These are phyloP conservation scores for Heliosperma pusillum DNA, from an alignment of 148 eudicot genomes.

Conservation along the genomic window DNA sequence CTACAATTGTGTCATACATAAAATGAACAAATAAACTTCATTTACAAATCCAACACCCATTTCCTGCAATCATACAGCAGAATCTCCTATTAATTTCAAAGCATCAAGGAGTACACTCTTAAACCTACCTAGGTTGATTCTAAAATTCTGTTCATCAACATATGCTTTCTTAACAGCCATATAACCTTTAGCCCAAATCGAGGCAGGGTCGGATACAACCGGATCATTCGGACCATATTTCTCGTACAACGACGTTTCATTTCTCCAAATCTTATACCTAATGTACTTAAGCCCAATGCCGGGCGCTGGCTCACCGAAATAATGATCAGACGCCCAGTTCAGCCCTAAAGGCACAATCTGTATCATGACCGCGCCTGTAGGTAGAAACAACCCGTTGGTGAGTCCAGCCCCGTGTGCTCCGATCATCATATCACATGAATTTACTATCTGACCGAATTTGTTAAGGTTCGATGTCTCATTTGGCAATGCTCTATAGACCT, in stretches of 20 bases:
- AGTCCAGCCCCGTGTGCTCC: conserved; percentile 79
- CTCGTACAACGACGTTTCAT: conserved; percentile 52
- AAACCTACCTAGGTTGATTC: conserved; percentile 39
- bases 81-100: conserved; percentile 29
- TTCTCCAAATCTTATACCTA: conserved; percentile 49
- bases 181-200: conserved; percentile 36
- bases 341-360: conserved; percentile 59
- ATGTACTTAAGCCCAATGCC: conserved; percentile 51
- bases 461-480: conserved; percentile 27
- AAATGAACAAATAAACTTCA: not conserved
- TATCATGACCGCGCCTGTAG: conserved; percentile 53
- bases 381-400: conserved; percentile 52
- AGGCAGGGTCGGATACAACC: conserved; percentile 32
- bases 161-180: conserved; percentile 38
- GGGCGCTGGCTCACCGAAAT: conserved; percentile 50
- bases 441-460: conserved; percentile 34
- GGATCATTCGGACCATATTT: conserved; percentile 43
- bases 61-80: conserved; percentile 8
- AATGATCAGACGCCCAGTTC: conserved; percentile 40
- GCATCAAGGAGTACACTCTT: conserved; percentile 46
- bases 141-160: conserved; percentile 49
- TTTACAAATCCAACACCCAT: conserved; percentile 4
- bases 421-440: conserved; percentile 52
- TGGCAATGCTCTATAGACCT: conserved; percentile 31
- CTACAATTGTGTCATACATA: no score